phyloP scores from a whole-genome alignment of 2,329 filamentous ascomycete genomes.

The Nectriaceae sp. region DNA sequence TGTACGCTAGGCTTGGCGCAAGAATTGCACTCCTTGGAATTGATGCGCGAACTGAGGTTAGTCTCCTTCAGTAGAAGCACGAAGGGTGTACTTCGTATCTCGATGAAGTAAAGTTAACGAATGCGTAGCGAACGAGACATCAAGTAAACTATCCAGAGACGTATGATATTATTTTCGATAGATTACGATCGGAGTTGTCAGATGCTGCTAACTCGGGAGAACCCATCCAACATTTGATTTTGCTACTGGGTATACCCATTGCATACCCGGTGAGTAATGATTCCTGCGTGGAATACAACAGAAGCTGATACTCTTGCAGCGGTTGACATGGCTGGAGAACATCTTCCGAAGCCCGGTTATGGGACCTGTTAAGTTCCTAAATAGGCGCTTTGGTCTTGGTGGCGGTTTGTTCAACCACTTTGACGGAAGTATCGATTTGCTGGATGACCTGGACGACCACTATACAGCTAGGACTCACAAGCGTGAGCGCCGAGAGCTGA shows the following conservation, averaged over 20 bases:
- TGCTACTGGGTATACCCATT: constrained; percentile 85
- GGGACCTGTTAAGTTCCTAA: constrained; percentile 84
- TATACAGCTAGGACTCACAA: constrained; percentile 94
- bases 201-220: constrained; percentile 67
- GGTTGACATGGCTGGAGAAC: constrained; percentile 95
- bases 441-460: constrained; percentile 94
- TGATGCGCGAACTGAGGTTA: constrained; percentile 86
- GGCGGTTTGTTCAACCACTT: constrained; percentile 92
- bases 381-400: constrained; percentile 84
- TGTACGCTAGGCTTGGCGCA: constrained; percentile 82
- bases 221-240: constrained; percentile 84
- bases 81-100: no score
- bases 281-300: constrained; percentile 15
- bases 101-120: no score
- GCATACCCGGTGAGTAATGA: constrained; percentile 68
- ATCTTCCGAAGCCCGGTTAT: constrained; percentile 85
- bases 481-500: constrained; percentile 75
- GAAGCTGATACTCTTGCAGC: constrained; percentile 42
- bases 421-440: constrained; percentile 87
- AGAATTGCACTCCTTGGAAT: constrained; percentile 84
- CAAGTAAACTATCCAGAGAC: constrained; percentile 95
- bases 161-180: constrained; percentile 79
- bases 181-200: constrained; percentile 72
- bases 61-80: no score
- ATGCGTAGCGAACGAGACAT: constrained; percentile 76